Base-by-base conservation (phyloP, 2,329 filamentous ascomycete species). In the Colletotrichum zoysiae region DNA sequence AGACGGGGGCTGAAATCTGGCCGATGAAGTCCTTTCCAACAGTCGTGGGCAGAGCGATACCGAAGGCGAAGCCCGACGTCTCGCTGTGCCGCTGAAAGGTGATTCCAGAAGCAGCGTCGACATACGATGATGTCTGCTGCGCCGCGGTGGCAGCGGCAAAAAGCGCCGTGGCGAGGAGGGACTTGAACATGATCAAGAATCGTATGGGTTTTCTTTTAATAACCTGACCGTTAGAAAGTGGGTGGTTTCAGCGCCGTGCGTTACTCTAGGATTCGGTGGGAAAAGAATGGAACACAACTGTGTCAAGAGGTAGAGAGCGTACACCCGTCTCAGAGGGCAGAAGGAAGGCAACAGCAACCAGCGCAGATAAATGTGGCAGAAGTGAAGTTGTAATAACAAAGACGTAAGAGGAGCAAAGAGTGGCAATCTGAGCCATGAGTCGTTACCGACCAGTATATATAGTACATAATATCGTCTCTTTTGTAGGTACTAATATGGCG, bases 21-120 rank as follows among this genome's bases (percentile, higher is more conserved):
- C 71, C 68, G 69, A 73, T 73, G 35, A 73, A 73, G 71, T 73
- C 71, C 33, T 63, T 64, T 20, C 68, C 69, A 14, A 64, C 51
- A n/a, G 71, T 62, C 7, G 64, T 55, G 12, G 71, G 71, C 23
- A 73, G 60, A 11, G 71, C 71, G 3, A 73, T 20, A 11, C 71
- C 71, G 23, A 73, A 73, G 11, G 63, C 46, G 35, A 71, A 71
- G 35, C 68, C 68, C 2, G 68, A 64, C 2, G 46, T 68, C 2
- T 71, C 71, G n/a, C 55, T 40, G 35, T 73, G 64, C n/a, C 63
- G 60, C 50, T 73, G 71, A 64, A 73, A 71, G 30, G 40, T 71
- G 60, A 73, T 73, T 6, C 40, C 68, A 33, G 71, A 60, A 40
- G 53, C 23, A 16, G 68, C 18, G 46, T 73, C 71, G 20, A 65